These are phyloP conservation scores for Annona cherimola DNA, from an alignment of 164 flowering plant genomes.

Conservation along the genomic window DNA sequence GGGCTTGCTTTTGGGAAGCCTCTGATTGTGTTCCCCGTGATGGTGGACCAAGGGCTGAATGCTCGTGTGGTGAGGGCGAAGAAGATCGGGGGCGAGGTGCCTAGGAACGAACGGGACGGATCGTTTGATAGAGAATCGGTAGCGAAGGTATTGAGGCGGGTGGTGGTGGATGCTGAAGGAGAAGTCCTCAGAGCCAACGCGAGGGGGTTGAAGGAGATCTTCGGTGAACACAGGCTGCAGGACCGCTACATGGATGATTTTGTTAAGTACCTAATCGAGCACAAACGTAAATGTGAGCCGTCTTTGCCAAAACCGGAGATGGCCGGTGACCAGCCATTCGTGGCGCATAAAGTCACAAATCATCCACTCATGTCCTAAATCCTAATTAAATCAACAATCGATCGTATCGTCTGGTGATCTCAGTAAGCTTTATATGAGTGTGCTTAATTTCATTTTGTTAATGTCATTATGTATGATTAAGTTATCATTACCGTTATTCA, in stretches of 20 bases:
- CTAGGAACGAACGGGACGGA: conserved; percentile 32
- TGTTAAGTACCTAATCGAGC: neutral
- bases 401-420: no score
- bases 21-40: conserved; percentile 24
- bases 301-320: neutral
- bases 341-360: neutral
- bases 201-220: neutral
- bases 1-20: conserved; percentile 30
- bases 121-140: conserved; percentile 21
- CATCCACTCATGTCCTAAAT: neutral
- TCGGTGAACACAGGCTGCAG: conserved; percentile 7
- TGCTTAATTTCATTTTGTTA: no score
- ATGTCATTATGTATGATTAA: no score
- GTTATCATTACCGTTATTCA: no score
- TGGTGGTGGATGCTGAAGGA: conserved; percentile 20
- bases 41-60: conserved; percentile 32
- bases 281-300: neutral
- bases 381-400: no score
- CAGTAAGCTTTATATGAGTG: no score
- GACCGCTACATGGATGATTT: conserved; percentile 3
- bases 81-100: conserved; percentile 32
- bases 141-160: conserved; percentile 25
- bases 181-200: neutral
- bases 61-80: conserved; percentile 34
- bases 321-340: neutral